A percentile compares a stretch with the other conserved stretches of the same genome.
phyloP scores from a whole-genome alignment of 2,329 filamentous ascomycete genomes.

The Lachnellula arida region DNA sequence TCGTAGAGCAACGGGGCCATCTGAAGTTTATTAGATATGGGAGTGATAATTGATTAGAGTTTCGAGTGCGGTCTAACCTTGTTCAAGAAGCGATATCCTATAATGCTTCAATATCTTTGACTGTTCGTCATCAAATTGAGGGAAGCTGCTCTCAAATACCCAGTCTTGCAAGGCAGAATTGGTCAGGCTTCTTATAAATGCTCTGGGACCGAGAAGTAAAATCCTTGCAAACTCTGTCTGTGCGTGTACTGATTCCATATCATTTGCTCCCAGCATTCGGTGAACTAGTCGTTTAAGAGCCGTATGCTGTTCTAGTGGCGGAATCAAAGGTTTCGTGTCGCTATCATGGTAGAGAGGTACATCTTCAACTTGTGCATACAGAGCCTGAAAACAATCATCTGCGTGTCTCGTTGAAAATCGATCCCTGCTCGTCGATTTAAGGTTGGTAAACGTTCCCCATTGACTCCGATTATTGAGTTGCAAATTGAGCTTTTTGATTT shows the following conservation, averaged over 20 bases:
- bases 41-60: not conserved
- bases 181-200: not conserved
- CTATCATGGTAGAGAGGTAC: not conserved
- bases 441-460: not conserved
- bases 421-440: not conserved
- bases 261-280: not conserved
- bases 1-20: constrained; percentile 4
- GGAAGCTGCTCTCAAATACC: constrained; percentile 13
- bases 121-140: constrained; percentile 1
- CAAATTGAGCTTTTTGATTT: not conserved
- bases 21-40: not conserved
- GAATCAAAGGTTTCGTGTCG: not conserved
- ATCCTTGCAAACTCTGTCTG: not conserved
- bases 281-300: not conserved
- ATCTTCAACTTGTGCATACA: not conserved
- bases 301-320: not conserved
- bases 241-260: not conserved
- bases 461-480: not conserved
- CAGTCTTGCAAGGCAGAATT: constrained; percentile 3
- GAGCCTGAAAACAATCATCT: not conserved
- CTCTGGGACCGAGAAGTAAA: not conserved
- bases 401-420: not conserved
- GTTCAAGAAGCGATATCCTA: not conserved
- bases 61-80: constrained; percentile 3
- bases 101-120: not conserved